phyloP scores from a whole-genome alignment of 2,329 filamentous ascomycete species.

The Beauveria australis region DNA sequence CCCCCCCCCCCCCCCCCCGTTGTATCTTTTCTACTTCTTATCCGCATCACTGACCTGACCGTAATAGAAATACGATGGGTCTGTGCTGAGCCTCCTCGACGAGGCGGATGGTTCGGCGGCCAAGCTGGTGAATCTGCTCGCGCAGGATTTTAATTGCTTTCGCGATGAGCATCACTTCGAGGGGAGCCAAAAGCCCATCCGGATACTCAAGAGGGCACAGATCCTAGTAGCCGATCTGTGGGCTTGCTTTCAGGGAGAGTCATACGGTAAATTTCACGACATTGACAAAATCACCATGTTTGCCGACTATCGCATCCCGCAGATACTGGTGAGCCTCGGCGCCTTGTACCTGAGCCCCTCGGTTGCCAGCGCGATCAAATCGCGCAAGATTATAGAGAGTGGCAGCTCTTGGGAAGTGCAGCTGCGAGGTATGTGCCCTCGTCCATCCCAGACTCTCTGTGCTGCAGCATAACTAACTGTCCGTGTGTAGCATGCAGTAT shows the following conservation, averaged over 20 bases:
- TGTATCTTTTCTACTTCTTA: background rate
- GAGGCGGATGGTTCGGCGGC: slow-evolving; percentile 74
- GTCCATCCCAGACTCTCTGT: accelerated
- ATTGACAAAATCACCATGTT: slow-evolving; percentile 98
- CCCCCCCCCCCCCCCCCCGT: background rate
- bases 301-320: slow-evolving; percentile 93
- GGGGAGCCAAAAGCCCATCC: slow-evolving; percentile 58
- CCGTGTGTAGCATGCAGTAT: slow-evolving; percentile 66
- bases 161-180: slow-evolving; percentile 72
- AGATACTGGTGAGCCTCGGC: slow-evolving; percentile 77
- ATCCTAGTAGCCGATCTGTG: slow-evolving; percentile 94
- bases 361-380: slow-evolving; percentile 61
- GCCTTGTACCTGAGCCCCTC: slow-evolving; percentile 79
- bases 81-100: slow-evolving; percentile 63
- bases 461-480: background rate
- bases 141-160: slow-evolving; percentile 76
- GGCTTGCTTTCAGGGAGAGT: slow-evolving; percentile 83
- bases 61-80: slow-evolving; percentile 63
- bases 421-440: slow-evolving; percentile 54
- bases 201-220: slow-evolving; percentile 88
- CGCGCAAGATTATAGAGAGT: slow-evolving; percentile 55
- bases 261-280: slow-evolving; percentile 75
- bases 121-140: slow-evolving; percentile 75
- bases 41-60: background rate
- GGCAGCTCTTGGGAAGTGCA: slow-evolving; percentile 80